Conservation (phyloP, 371 early-diverging fungal genomes). For the Mucor saturninus region DNA sequence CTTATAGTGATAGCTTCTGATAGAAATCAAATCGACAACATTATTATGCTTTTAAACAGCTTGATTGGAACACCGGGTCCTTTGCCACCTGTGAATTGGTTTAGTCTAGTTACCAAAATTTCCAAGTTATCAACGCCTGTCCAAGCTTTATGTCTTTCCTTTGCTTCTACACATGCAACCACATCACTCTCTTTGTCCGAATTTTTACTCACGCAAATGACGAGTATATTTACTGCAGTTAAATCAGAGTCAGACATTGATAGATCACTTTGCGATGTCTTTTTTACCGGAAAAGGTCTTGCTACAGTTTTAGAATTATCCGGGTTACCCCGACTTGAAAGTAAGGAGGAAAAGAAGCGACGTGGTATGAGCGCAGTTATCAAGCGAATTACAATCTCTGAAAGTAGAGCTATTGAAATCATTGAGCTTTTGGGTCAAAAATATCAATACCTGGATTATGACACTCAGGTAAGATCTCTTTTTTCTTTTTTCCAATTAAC, state of each 20-base stretch:
- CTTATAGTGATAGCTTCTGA: slow-evolving; percentile 12
- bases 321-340: slow-evolving; percentile 35
- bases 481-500: neutral
- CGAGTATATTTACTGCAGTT: slow-evolving; percentile 6
- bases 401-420: slow-evolving; percentile 49
- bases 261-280: neutral
- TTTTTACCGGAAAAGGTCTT: slow-evolving; percentile 44
- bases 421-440: slow-evolving; percentile 2
- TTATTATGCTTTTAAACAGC: slow-evolving; percentile 24
- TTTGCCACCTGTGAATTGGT: slow-evolving; percentile 67
- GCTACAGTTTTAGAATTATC: slow-evolving; percentile 53
- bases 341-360: slow-evolving; percentile 24
- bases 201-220: slow-evolving; percentile 50
- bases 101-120: slow-evolving; percentile 41
- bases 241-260: slow-evolving; percentile 10
- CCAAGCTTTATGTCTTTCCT: slow-evolving; percentile 32
- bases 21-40: neutral
- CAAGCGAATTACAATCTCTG: slow-evolving; percentile 50
- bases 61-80: slow-evolving; percentile 51
- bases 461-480: slow-evolving; percentile 2
- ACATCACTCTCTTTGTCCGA: slow-evolving; percentile 62
- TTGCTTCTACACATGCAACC: slow-evolving; percentile 58
- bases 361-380: slow-evolving; percentile 62
- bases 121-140: slow-evolving; percentile 32
- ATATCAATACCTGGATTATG: slow-evolving; percentile 8